A percentile compares a stretch with the other conserved stretches of the same genome.
Evolutionary conservation across 371 early-diverging fungal genomes (phyloP).

Genomic region (Gilbertella persicaria): DNA sequence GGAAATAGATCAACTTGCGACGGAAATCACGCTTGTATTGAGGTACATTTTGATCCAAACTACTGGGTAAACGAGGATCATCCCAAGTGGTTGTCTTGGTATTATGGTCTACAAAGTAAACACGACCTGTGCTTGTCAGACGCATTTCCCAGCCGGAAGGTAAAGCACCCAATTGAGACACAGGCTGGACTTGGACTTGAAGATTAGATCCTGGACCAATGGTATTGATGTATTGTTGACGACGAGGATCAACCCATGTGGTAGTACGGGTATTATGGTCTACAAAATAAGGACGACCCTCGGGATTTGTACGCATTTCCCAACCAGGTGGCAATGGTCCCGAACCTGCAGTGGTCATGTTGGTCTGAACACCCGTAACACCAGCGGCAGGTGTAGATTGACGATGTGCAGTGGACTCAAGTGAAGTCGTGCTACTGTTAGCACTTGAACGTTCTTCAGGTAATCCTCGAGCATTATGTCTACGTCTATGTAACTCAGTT

Average conservation of each 20-base stretch:
- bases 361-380: conserved; percentile 27
- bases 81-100: conserved; percentile 96
- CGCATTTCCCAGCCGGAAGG: conserved; percentile 98
- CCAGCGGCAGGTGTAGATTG: conserved; percentile 17
- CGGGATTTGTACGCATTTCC: conserved; percentile 79
- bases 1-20: conserved; percentile 93
- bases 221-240: conserved; percentile 63
- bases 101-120: conserved; percentile 94
- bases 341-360: conserved; percentile 65
- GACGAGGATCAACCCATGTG: conserved; percentile 93
- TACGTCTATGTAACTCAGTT: conserved; percentile 73
- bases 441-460: conserved; percentile 60
- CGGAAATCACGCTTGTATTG: conserved; percentile 98
- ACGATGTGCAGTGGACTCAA: conserved; percentile 26
- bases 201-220: conserved; percentile 53
- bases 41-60: conserved; percentile 91
- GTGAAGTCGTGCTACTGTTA: conserved; percentile 20
- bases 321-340: conserved; percentile 54
- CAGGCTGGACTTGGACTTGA: conserved; percentile 72
- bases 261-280: conserved; percentile 97
- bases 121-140: conserved; percentile 87
- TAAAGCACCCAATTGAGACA: conserved; percentile 80
- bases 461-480: conserved; percentile 78
- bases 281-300: conserved; percentile 95
- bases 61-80: conserved; percentile 94